Conservation (phyloP, 768 basidiomycete species). For the Lactarius psammicola region DNA sequence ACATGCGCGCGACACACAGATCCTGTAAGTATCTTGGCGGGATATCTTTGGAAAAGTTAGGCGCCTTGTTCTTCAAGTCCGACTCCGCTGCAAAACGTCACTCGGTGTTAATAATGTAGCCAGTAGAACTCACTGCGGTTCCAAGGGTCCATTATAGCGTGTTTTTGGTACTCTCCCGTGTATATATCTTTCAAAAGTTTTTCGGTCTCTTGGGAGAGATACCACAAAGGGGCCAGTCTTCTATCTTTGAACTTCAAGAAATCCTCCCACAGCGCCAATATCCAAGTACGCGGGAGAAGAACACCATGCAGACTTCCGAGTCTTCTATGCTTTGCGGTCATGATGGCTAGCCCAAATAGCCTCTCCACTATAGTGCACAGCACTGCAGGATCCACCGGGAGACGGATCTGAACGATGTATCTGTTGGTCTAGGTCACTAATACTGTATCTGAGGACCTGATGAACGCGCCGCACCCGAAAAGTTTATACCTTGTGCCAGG, state of each 20-base stretch:
- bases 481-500: slow-evolving; percentile 41
- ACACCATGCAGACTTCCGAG: slow-evolving; percentile 41
- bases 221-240: neutral
- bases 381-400: slow-evolving; percentile 46
- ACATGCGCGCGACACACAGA: slow-evolving; percentile 18
- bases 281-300: slow-evolving; percentile 56
- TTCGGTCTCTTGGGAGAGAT: neutral
- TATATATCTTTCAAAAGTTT: slow-evolving; percentile 15
- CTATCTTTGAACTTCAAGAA: slow-evolving; percentile 9
- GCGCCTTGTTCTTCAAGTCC: neutral
- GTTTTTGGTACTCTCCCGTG: slow-evolving; percentile 15
- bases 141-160: neutral
- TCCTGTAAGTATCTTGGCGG: slow-evolving; percentile 10
- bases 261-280: slow-evolving; percentile 33
- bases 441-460: neutral
- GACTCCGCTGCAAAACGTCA: neutral
- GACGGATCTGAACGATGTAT: slow-evolving; percentile 39
- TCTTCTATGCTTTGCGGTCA: slow-evolving; percentile 36
- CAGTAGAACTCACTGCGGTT: neutral
- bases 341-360: slow-evolving; percentile 43
- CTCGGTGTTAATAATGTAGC: neutral
- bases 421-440: slow-evolving; percentile 34
- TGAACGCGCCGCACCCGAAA: slow-evolving; percentile 13
- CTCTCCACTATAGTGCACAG: slow-evolving; percentile 54
- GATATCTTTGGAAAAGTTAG: slow-evolving; percentile 1